phyloP scores from a whole-genome alignment of 192 early-diverging fungal genomes.

The Linnemannia hyalina region DNA sequence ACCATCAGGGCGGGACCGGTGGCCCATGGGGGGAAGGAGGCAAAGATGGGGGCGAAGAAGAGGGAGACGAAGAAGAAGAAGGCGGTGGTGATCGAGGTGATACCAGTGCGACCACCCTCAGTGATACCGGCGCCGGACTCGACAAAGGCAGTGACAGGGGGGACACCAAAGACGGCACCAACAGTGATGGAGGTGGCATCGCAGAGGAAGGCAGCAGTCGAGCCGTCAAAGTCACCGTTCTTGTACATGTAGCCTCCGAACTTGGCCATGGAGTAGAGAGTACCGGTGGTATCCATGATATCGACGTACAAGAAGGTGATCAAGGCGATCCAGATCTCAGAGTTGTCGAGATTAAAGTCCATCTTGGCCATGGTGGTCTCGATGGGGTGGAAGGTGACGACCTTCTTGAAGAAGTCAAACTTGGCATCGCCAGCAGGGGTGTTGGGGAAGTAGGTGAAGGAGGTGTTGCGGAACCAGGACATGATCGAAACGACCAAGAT shows the following conservation, averaged over 20 bases:
- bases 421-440: slow-evolving; percentile 68
- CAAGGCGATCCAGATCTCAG: slow-evolving; percentile 83
- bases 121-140: slow-evolving; percentile 89
- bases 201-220: slow-evolving; percentile 78
- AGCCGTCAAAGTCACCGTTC: slow-evolving; percentile 84
- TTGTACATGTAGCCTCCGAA: slow-evolving; percentile 83
- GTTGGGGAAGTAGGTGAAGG: slow-evolving; percentile 84
- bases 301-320: slow-evolving; percentile 90
- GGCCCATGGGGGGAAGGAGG: slow-evolving; percentile 88
- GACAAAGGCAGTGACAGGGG: slow-evolving; percentile 83
- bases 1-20: slow-evolving; percentile 86
- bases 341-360: slow-evolving; percentile 71
- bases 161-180: slow-evolving; percentile 78
- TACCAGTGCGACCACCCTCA: slow-evolving; percentile 87
- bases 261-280: slow-evolving; percentile 86
- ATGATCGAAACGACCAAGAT: slow-evolving; percentile 79
- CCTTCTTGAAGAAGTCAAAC: slow-evolving; percentile 81
- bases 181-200: slow-evolving; percentile 78
- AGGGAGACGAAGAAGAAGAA: slow-evolving; percentile 83
- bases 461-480: slow-evolving; percentile 79
- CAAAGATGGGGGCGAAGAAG: slow-evolving; percentile 92
- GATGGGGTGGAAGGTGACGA: slow-evolving; percentile 76
- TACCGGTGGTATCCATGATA: slow-evolving; percentile 89
- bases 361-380: slow-evolving; percentile 67
- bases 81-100: slow-evolving; percentile 76